Base-by-base conservation (phyloP, 2,329 filamentous ascomycete genomes). In the Cercospora nicotianae region DNA sequence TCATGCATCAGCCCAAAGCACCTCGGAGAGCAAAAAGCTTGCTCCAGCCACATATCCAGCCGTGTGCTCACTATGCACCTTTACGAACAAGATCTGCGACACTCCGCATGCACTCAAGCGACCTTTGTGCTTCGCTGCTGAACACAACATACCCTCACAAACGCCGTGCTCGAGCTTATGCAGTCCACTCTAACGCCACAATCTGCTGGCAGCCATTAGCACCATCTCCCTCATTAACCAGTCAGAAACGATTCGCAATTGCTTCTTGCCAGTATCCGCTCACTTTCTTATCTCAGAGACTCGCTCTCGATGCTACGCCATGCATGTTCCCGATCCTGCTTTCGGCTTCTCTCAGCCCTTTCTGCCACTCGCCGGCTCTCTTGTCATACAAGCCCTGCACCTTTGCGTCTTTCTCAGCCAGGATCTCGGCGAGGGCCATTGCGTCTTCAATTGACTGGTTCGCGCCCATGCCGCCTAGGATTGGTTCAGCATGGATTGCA, bases 371-470 rank as follows among this genome's bases (percentile, higher is more conserved):
- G 8, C 58, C 58, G n/a, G 62, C 60, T 42, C 70, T 71, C 13
- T 48, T 28, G 59, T 72, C 67, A 62, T 73, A 73, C 63, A 74
- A 76, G 10, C 33, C 42, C 23, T 62, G 53, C 39, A 69, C 20
- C 3, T 64, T 59, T 8, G 63, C 63, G 13, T 73, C 64, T 5
- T 68, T 64, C 9, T 67, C 67, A 20, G 69, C 71, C 26, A 80
- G 75, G 9, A 72, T 65, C 30, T 75, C 72, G 1, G 77, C 79
- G 33, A 82, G 72, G 33, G 72, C 73, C 7, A 81, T 60, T 0
- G 74, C 80, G 68, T 82, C 80, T 8, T 70, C 66, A 8, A 82
- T 81, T 0, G 80, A 80, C 6, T 70, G 71, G 69, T 82, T 82
- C 6, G 79, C 81, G 5, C 79, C 74, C 9, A 78, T 69, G 4